phyloP scores from a whole-genome alignment of 1,284 basidiomycete genomes.

The Schizopora paradoxa region DNA sequence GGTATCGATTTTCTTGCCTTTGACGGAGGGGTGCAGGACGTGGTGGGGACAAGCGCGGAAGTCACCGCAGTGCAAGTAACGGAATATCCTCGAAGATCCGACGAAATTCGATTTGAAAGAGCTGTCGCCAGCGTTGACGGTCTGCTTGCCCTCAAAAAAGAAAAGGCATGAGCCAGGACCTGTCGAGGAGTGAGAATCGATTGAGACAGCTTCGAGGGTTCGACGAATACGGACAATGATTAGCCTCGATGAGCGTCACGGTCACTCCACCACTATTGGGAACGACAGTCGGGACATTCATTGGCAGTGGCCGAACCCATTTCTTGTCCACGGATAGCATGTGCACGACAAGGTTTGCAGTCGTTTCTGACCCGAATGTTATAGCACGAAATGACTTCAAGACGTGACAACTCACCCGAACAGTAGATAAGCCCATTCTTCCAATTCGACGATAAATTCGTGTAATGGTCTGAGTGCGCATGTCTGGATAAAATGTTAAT shows the following conservation, averaged over 20 bases:
- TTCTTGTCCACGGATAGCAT: slow-evolving; percentile 84
- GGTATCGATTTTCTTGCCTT: slow-evolving; percentile 75
- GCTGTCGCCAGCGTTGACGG: slow-evolving; percentile 81
- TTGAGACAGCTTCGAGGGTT: not conserved
- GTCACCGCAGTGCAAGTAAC: slow-evolving; percentile 96
- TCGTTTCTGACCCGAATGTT: slow-evolving; percentile 43
- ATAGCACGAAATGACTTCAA: not conserved
- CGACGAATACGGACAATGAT: slow-evolving; percentile 68
- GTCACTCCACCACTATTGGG: slow-evolving; percentile 82
- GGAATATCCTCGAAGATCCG: slow-evolving; percentile 66
- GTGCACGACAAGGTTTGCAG: slow-evolving; percentile 85
- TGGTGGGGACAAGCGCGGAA: slow-evolving; percentile 86
- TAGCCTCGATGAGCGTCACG: slow-evolving; percentile 95
- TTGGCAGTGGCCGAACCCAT: slow-evolving; percentile 84
- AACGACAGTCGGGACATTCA: slow-evolving; percentile 70
- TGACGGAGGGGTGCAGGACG: slow-evolving; percentile 75
- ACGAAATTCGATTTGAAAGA: slow-evolving; percentile 64
- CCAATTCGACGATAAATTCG: slow-evolving; percentile 85
- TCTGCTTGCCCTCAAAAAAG: slow-evolving; percentile 89
- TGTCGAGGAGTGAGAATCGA: slow-evolving; percentile 21
- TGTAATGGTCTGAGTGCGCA: slow-evolving; percentile 94
- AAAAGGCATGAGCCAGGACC: slow-evolving; percentile 92
- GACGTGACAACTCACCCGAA: slow-evolving; percentile 43
- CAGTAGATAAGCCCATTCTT: slow-evolving; percentile 92
- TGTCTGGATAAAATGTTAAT: slow-evolving; percentile 48